Conservation (phyloP, 768 basidiomycete genomes). For the Trametes elegans region DNA sequence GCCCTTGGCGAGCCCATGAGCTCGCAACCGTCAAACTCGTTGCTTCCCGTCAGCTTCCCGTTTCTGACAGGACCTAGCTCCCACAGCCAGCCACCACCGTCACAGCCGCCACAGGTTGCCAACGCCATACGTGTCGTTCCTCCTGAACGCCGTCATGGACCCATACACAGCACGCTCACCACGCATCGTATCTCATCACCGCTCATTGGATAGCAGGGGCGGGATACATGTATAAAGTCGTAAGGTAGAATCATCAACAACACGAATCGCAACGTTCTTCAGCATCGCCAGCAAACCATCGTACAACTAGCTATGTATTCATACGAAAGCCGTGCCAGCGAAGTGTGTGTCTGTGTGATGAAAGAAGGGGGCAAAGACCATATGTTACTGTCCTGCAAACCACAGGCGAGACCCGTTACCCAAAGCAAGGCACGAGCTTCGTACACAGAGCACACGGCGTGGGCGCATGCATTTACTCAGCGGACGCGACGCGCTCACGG, state of each 20-base stretch:
- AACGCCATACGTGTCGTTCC: too few relatives aligned
- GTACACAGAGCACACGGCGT: slow-evolving; percentile 1
- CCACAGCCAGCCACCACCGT: too few relatives aligned
- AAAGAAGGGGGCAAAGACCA: background rate
- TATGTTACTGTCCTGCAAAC: slow-evolving; percentile 6
- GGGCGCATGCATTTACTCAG: slow-evolving; percentile 19
- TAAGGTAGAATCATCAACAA: slow-evolving; percentile 11
- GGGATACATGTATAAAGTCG: slow-evolving; percentile 9
- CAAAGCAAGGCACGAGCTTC: slow-evolving; percentile 12
- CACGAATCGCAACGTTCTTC: background rate
- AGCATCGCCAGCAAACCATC: background rate
- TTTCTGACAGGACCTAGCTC: too few relatives aligned
- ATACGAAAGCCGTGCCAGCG: slow-evolving; percentile 4
- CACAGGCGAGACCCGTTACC: slow-evolving; percentile 3
- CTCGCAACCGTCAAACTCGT: too few relatives aligned
- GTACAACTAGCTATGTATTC: background rate
- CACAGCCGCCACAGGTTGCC: too few relatives aligned
- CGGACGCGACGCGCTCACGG: slow-evolving; percentile 43
- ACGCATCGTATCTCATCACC: slow-evolving; percentile 2
- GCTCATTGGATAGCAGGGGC: slow-evolving; percentile 3
- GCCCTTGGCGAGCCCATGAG: too few relatives aligned
- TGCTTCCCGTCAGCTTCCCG: too few relatives aligned
- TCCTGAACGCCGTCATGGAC: too few relatives aligned
- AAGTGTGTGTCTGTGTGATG: background rate
- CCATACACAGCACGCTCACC: too few relatives aligned